phyloP scores from a whole-genome alignment of 2,329 filamentous ascomycete species.

The Metarhizium rileyi region DNA sequence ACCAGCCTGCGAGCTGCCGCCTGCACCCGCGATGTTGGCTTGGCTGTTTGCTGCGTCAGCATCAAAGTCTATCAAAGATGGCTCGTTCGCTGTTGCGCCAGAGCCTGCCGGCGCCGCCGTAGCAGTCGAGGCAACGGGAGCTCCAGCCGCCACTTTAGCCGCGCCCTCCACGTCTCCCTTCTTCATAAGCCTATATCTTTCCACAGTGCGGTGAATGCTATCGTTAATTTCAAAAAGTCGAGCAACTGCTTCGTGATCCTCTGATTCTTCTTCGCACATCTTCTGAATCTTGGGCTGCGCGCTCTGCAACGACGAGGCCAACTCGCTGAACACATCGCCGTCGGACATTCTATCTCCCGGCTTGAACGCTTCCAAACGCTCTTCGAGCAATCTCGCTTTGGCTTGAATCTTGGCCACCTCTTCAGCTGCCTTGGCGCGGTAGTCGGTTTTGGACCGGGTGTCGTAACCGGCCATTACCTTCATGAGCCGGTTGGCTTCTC shows the following conservation, averaged over 20 bases:
- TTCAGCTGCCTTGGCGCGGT: conserved; percentile 92
- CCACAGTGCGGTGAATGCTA: conserved; percentile 93
- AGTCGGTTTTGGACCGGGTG: conserved; percentile 91
- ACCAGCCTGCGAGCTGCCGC: conserved; percentile 39
- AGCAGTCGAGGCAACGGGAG: conserved; percentile 30
- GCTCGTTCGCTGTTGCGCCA: conserved; percentile 47
- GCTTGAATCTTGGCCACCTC: conserved; percentile 93
- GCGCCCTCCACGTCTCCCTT: conserved; percentile 84
- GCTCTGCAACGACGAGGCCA: conserved; percentile 79
- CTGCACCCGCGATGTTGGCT: conserved; percentile 27
- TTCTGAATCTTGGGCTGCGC: conserved; percentile 98
- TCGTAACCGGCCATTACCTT: conserved; percentile 99
- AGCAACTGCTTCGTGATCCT: conserved; percentile 89
- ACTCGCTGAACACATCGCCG: conserved; percentile 66
- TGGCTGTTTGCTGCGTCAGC: conserved; percentile 35
- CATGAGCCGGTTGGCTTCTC: conserved; percentile 96
- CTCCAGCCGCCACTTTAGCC: conserved; percentile 73
- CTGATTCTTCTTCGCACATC: conserved; percentile 98
- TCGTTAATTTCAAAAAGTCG: conserved; percentile 97
- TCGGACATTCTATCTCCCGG: conserved; percentile 68
- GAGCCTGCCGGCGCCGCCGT: conserved; percentile 46
- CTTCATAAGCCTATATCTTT: conserved; percentile 91
- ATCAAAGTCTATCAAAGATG: conserved; percentile 91
- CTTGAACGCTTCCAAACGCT: conserved; percentile 78
- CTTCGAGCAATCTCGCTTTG: conserved; percentile 85